Percentiles rank a stretch among this genome's conserved stretches.
These are phyloP conservation scores for Arthrobotrys pseudoclavata DNA, from an alignment of 2,329 filamentous ascomycete species.

Conservation along the genomic window DNA sequence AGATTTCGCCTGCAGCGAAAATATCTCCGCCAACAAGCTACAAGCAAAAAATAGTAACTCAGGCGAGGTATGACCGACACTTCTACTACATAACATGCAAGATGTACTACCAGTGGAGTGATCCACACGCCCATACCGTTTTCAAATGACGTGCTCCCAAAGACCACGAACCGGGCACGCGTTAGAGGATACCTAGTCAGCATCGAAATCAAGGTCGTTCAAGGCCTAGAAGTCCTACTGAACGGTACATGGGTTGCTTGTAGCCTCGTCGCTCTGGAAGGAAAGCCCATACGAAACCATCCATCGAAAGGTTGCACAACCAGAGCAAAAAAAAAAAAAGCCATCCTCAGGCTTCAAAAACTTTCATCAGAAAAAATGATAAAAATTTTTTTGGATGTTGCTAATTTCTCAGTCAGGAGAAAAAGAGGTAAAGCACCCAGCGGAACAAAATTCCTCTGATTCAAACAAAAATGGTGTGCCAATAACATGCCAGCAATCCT, in stretches of 20 bases:
- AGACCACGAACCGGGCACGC: slow-evolving; percentile 28
- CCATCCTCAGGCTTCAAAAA: slow-evolving; percentile 23
- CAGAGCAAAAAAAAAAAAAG: slow-evolving; percentile 28
- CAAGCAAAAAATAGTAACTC: slow-evolving; percentile 43
- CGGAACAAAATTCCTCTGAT: slow-evolving; percentile 32
- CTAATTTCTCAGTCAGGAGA: slow-evolving; percentile 48
- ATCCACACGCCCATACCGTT: slow-evolving; percentile 46
- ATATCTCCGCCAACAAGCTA: slow-evolving; percentile 29
- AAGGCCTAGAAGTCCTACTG: slow-evolving; percentile 25
- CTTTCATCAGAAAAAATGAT: no score
- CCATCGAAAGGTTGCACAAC: slow-evolving; percentile 21
- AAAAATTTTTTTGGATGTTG: background rate
- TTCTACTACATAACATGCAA: background rate
- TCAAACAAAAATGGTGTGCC: slow-evolving; percentile 23
- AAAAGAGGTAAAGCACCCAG: slow-evolving; percentile 3
- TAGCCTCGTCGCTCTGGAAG: slow-evolving; percentile 45
- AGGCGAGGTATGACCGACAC: slow-evolving; percentile 21
- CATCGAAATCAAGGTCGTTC: slow-evolving; percentile 52
- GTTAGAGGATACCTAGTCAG: slow-evolving; percentile 44
- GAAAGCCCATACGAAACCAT: slow-evolving; percentile 58
- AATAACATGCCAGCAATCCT: slow-evolving; percentile 31
- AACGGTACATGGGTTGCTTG: slow-evolving; percentile 50
- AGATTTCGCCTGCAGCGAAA: slow-evolving; percentile 45
- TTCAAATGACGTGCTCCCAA: slow-evolving; percentile 57
- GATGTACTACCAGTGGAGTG: slow-evolving; percentile 41